These are phyloP conservation scores for Linum usitatissimum DNA, from an alignment of 345 rosid species.

Conservation along the genomic window DNA sequence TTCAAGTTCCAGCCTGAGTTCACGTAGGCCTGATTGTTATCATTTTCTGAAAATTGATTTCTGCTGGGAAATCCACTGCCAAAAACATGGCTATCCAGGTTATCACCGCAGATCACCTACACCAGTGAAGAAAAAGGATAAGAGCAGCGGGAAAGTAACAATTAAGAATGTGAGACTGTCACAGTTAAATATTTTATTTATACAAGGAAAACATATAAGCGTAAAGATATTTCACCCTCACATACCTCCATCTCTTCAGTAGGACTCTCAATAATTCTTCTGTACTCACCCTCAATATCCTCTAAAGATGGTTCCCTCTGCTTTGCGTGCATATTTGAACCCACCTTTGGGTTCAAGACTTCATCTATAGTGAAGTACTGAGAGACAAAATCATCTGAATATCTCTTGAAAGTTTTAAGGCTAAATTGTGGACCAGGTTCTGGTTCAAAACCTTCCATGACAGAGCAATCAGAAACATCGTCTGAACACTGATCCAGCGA, in stretches of 20 bases:
- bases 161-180: neutral
- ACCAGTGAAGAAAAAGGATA: conserved; percentile 12
- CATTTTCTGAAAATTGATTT: conserved; percentile 13
- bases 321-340: conserved; percentile 14
- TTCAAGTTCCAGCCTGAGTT: conserved; percentile 69
- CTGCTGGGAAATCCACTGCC: conserved; percentile 64
- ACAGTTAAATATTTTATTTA: neutral
- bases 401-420: conserved; percentile 38
- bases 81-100: conserved; percentile 36
- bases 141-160: conserved; percentile 3
- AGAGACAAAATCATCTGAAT: conserved; percentile 38
- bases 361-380: conserved; percentile 29
- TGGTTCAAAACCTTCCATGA: conserved; percentile 17
- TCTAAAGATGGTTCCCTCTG: conserved; percentile 27
- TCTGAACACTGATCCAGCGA: conserved; percentile 18
- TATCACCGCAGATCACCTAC: conserved; percentile 47
- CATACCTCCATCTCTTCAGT: conserved; percentile 47
- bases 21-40: conserved; percentile 21
- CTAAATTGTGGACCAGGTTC: conserved; percentile 34
- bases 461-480: conserved; percentile 22
- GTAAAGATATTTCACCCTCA: conserved; percentile 13
- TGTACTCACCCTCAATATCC: conserved; percentile 50
- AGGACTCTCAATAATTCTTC: conserved; percentile 44
- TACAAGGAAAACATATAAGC: conserved; percentile 3
- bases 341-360: conserved; percentile 12